Evolutionary conservation across 768 basidiomycete genomes (phyloP), one percentile per base, ranked within the genome.

Genomic region (Lyophyllum semitale): DNA sequence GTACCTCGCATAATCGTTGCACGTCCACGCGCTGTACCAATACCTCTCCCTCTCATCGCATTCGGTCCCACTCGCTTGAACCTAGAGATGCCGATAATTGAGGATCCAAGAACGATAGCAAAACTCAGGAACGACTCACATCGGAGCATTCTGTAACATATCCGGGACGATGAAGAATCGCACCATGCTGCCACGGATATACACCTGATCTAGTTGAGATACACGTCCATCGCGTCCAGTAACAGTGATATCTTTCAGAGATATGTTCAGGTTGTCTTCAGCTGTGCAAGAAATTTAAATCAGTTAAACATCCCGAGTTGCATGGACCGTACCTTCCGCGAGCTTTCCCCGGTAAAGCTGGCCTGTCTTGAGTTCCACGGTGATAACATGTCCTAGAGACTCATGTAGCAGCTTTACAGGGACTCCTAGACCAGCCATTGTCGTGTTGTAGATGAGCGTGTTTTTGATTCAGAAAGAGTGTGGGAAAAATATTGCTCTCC

Each of bases 81-180:
- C 96, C 96, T 99, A 70, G 35, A 38, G 5, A 29, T 51, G 12
- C 32, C 37, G n/a, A 26, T 22, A 27, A 51, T 29, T 40, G 33
- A 29, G 47, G 29, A 55, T 40, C 44, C 32, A 27, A 38, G 26
- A 29, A 41, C 22, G 30, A 56, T 43, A 57, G 18, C 23, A 55
- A 37, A 54, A 40, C 33, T 25, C 3, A 53, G 40, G 59, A n/a
- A n/a, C 51, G 52, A 77, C 91, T 70, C 68, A 95, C 97, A 99
- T 99, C 18, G 97, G 97, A 13, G 97, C 97, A 71, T 98, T 98
- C 70, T 98, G 92, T 63, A 99, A 78, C 92, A 99, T 98, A 73
- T 98, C 97, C 52, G 97, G 97, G 20, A 99, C 97, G 71, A 98
- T 98, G 77, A 98, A 96, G 80, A 97, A 98, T 61, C 97, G 83